Base-by-base conservation (phyloP, 768 basidiomycete species). In the Pisolithus orientalis region DNA sequence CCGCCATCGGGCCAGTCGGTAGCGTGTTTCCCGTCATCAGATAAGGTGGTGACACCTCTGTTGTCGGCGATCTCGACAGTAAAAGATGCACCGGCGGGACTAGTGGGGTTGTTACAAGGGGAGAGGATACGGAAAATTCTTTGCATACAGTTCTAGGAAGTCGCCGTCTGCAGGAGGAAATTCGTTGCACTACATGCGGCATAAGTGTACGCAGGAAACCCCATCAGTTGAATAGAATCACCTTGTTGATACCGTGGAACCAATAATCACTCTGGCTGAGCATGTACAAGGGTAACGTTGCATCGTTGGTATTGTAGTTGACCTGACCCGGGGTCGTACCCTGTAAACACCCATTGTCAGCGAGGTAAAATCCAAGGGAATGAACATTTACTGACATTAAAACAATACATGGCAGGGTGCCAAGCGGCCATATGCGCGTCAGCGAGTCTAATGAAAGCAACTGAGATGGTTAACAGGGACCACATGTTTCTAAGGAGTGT, bases 41-140 rank as follows among this genome's bases (percentile, higher is more conserved):
- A 73, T 9, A 77, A 64, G 4, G 69, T 58, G 17, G 79, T 81
- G 54, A 72, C 66, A 29, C 72, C 80, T 10, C 75, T 74, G 61
- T 81, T 80, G 7, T 70, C 67, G 4, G 75, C 73, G 21, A 80
- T 68, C 59, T 80, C 77, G 21, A 79, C 72, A 1, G 69, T 71
- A 59, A 80, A 79, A 37, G 67, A 64, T 38, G 68, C 65, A 32
- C 78, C 78, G 5, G 76, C 80, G 6, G 79, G 80, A 6, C 79
- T 78, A 29, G 27, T 28, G 16, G 25, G 1, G 53, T 1, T 17
- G 27, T 29, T 24, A 21, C 14, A 29, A 7, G 25, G 11, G 21
- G 6, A 21, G 21, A 21, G 21, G 21, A 21, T 21, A 21, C 21
- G 21, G 21, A 2, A 21, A 21, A 21, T 1, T 21, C 21, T 21